Base-by-base conservation (phyloP, 2,329 filamentous ascomycete genomes). In the Leptodontidium sp. region DNA sequence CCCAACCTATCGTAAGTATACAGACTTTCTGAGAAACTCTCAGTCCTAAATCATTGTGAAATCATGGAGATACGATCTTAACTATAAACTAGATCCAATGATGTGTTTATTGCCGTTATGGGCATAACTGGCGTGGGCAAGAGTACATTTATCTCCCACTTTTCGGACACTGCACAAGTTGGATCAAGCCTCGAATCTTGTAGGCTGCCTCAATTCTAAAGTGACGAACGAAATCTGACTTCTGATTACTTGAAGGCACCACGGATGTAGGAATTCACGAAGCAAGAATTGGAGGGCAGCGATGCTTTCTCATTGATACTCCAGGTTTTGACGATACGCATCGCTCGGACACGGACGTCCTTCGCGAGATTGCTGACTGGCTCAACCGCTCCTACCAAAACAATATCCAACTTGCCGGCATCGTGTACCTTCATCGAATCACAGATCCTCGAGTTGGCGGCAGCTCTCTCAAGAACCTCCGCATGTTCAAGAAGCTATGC, bases 281-380 rank as follows among this genome's bases (percentile, higher is more conserved):
- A 47, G 45, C n/a, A 3, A 40, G 45, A 47, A 17, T 47, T n/a
- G 45, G 45, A 17, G 45, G 45, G 14, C 45, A 47, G 45, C 15
- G 45, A 2, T 17, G 15, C 12, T 61, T 61, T n/a, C 57, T 74
- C 12, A 75, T 83, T 50, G 81, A 83, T 64, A 83, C 82, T 0
- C 81, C 81, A 0, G 82, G 82, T 0, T 83, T 83, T 66, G 75
- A 82, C 62, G 81, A 83, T 64, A 82, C 78, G 0, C 65, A 74
- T 24, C 59, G 55, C 14, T 73, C 70, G 15, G 78, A 80, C 62
- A 72, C 71, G 1, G 74, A 79, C 26, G 75, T 80, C 21, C 70
- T 80, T 11, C 66, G 61, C 17, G 74, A 79, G 14, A 75, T 79
- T n/a, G 74, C 75, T 2, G 53, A 71, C 59, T 65, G 72, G 38